Conservation (phyloP, 2,329 filamentous ascomycete species). For the Colletotrichum sp. region DNA sequence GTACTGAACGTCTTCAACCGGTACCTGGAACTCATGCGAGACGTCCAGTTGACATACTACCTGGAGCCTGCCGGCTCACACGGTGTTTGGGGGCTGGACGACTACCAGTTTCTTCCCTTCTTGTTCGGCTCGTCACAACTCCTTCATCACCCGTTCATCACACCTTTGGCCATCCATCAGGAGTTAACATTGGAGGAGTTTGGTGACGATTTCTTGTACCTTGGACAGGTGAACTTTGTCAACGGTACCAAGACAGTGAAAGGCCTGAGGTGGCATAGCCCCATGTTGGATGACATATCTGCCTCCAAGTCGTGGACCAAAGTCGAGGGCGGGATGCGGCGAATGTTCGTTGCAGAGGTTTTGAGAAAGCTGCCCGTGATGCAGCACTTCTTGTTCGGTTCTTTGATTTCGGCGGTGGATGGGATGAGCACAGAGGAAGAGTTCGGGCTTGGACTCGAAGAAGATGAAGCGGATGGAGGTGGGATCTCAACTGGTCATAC, state of each 20-base stretch:
- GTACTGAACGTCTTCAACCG: slow-evolving; percentile 80
- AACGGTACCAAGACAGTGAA: slow-evolving; percentile 97
- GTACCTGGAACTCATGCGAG: slow-evolving; percentile 87
- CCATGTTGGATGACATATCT: slow-evolving; percentile 98
- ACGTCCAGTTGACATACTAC: slow-evolving; percentile 90
- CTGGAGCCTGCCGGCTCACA: slow-evolving; percentile 96
- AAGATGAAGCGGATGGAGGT: slow-evolving; percentile 58
- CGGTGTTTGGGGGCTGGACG: slow-evolving; percentile 96
- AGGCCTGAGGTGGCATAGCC: slow-evolving; percentile 92
- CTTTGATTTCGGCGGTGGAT: slow-evolving; percentile 77
- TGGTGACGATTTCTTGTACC: slow-evolving; percentile 82
- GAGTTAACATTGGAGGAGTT: slow-evolving; percentile 87
- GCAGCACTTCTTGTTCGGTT: slow-evolving; percentile 97
- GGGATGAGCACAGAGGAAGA: slow-evolving; percentile 77
- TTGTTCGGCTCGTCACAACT: slow-evolving; percentile 93
- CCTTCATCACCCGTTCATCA: slow-evolving; percentile 82
- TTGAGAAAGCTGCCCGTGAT: slow-evolving; percentile 94
- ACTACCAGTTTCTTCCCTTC: slow-evolving; percentile 97
- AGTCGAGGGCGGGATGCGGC: slow-evolving; percentile 92
- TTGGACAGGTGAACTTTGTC: slow-evolving; percentile 92
- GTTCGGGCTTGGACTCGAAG: slow-evolving; percentile 48
- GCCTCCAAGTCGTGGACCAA: slow-evolving; percentile 89
- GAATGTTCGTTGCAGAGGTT: slow-evolving; percentile 96
- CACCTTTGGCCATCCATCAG: slow-evolving; percentile 83
- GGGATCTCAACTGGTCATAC: slow-evolving; percentile 62